phyloP scores from a whole-genome alignment of 768 basidiomycete species.

The Boletus rufocinnamomeus region DNA sequence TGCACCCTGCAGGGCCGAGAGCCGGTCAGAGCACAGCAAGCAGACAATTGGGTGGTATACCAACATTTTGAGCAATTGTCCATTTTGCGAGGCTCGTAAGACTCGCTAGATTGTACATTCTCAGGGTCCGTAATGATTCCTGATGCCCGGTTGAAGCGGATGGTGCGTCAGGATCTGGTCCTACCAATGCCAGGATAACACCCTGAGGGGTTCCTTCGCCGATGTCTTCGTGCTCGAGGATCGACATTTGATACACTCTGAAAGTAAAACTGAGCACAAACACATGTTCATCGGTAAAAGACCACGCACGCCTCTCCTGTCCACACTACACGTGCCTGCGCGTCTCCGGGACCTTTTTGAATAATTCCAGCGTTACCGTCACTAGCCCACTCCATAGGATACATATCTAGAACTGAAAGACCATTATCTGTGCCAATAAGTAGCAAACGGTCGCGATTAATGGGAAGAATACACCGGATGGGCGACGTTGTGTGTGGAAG shows the following conservation, averaged over 20 bases:
- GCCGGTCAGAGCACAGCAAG: conserved; percentile 10
- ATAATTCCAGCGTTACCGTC: conserved; percentile 43
- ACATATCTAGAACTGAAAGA: conserved; percentile 81
- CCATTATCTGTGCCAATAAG: conserved; percentile 81
- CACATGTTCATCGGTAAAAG: background rate
- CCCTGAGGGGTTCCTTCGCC: conserved; percentile 67
- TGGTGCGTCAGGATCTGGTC: conserved; percentile 54
- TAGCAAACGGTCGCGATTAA: conserved; percentile 63
- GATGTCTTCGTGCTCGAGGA: conserved; percentile 62
- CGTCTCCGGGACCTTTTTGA: conserved; percentile 69
- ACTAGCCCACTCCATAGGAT: conserved; percentile 65
- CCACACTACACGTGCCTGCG: conserved; percentile 69
- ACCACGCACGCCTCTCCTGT: conserved; percentile 68
- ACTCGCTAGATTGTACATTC: conserved; percentile 85
- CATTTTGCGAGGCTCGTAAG: conserved; percentile 75
- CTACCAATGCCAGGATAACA: conserved; percentile 75
- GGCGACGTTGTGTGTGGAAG: conserved; percentile 75
- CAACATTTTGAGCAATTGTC: conserved; percentile 67
- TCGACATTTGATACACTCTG: conserved; percentile 76
- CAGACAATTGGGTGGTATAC: conserved; percentile 2
- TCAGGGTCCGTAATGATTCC: conserved; percentile 56
- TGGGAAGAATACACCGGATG: conserved; percentile 74
- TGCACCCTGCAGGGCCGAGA: conserved; percentile 43
- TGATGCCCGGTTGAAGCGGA: conserved; percentile 46
- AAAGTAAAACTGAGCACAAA: background rate